phyloP scores from a whole-genome alignment of 1,139 yeast species.

The Schwanniomyces etchellsii region DNA sequence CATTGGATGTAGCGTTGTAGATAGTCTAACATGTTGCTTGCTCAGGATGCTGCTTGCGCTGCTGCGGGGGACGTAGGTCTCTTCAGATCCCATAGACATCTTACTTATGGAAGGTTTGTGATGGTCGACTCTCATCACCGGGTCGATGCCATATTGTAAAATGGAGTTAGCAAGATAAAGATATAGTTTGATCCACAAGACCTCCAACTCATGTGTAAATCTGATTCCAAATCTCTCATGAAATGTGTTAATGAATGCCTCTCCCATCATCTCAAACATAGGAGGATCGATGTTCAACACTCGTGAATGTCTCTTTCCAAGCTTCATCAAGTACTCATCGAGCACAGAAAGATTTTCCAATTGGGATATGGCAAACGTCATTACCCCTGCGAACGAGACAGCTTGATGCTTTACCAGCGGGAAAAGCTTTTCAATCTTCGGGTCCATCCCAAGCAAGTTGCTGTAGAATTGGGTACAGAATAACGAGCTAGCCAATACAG shows the following conservation, averaged over 20 bases:
- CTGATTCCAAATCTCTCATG: slow-evolving; percentile 54
- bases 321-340: slow-evolving; percentile 54
- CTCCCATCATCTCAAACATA: slow-evolving; percentile 75
- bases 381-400: slow-evolving; percentile 74
- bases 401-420: slow-evolving; percentile 71
- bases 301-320: slow-evolving; percentile 74
- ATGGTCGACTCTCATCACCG: slow-evolving; percentile 14
- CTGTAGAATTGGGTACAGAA: slow-evolving; percentile 62
- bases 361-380: slow-evolving; percentile 53
- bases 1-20: too few species aligned
- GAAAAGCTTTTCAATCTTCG: slow-evolving; percentile 49
- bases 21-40: too few species aligned
- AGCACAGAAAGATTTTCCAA: slow-evolving; percentile 35
- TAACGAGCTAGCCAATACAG: slow-evolving; percentile 38
- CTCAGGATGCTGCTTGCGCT: too few species aligned
- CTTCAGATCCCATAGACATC: neutral
- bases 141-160: slow-evolving; percentile 63
- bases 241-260: slow-evolving; percentile 68
- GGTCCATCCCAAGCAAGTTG: slow-evolving; percentile 50
- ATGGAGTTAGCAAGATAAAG: slow-evolving; percentile 60
- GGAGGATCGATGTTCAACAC: slow-evolving; percentile 69
- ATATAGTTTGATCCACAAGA: slow-evolving; percentile 69
- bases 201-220: slow-evolving; percentile 47
- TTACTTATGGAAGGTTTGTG: neutral
- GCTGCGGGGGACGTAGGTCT: neutral